phyloP scores from a whole-genome alignment of 306 rosid genomes.

The Prinsepia uniflora region DNA sequence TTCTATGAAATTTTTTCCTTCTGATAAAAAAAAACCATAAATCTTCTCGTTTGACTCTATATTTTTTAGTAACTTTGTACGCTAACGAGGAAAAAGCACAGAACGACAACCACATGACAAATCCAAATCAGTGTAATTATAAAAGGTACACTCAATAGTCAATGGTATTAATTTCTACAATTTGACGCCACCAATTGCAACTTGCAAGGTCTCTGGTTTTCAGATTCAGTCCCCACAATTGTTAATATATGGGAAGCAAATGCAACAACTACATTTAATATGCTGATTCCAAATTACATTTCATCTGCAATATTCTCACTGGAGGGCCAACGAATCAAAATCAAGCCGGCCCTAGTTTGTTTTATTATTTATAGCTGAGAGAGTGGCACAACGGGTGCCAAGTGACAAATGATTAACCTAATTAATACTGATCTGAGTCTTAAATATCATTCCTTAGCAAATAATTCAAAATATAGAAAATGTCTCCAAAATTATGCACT shows the following conservation, averaged over 20 bases:
- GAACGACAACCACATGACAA: too few species aligned
- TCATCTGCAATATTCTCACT: neutral
- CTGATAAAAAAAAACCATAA: too few species aligned
- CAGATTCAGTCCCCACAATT: neutral
- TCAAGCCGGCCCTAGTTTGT: neutral
- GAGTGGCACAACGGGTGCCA: neutral
- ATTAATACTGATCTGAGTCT: neutral
- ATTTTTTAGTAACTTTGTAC: too few species aligned
- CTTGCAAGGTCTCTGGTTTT: neutral
- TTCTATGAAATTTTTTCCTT: too few species aligned
- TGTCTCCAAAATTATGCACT: neutral
- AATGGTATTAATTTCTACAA: too few species aligned
- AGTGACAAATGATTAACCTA: neutral
- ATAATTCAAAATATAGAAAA: neutral
- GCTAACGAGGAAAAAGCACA: too few species aligned
- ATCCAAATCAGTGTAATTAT: too few species aligned
- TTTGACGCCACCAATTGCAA: neutral
- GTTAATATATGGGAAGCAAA: neutral
- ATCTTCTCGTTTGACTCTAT: too few species aligned
- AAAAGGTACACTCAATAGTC: too few species aligned
- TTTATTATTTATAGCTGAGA: neutral
- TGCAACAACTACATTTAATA: neutral
- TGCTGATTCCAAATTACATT: neutral
- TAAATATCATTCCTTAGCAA: neutral
- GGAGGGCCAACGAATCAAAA: neutral